Conservation (phyloP, 1,284 basidiomycete genomes). For the Pseudozyma flocculosa region DNA sequence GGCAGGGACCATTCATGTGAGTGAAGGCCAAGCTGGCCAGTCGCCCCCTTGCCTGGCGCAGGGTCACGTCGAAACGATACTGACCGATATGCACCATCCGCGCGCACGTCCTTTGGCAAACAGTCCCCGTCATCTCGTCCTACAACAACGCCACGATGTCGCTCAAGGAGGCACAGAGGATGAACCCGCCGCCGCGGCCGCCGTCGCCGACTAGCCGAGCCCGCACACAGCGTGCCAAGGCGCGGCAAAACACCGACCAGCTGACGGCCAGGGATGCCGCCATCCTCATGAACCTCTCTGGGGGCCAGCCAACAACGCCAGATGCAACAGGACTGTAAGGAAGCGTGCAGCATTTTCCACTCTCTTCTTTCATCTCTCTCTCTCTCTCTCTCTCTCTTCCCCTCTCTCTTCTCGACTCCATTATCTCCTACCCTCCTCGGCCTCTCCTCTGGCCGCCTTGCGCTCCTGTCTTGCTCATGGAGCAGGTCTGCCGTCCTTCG, state of each 20-base stretch:
- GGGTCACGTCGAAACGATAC: too few relatives aligned
- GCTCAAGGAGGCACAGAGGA: constrained; percentile 87
- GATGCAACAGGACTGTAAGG: constrained; percentile 3
- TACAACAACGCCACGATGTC: constrained; percentile 97
- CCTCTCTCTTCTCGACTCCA: not conserved
- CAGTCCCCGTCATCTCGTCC: constrained; percentile 81
- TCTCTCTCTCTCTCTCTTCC: not conserved
- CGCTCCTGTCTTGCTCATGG: too few relatives aligned
- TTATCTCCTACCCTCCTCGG: too few relatives aligned
- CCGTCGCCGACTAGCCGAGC: constrained; percentile 85
- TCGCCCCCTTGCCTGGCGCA: too few relatives aligned
- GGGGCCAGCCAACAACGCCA: constrained; percentile 13
- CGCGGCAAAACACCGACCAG: constrained; percentile 84
- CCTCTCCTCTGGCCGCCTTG: too few relatives aligned
- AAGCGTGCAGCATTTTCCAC: not conserved
- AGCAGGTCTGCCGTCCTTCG: too few relatives aligned
- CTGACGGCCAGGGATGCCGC: constrained; percentile 67
- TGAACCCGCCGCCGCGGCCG: constrained; percentile 91
- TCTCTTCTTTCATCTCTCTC: not conserved
- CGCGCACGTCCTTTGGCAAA: too few relatives aligned
- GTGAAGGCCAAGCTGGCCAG: not conserved
- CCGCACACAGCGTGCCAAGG: constrained; percentile 82
- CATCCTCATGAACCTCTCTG: constrained; percentile 54
- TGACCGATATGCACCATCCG: too few relatives aligned
- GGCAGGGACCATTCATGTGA: constrained; percentile 63